Evolutionary conservation across 1,284 basidiomycete genomes (phyloP).

Genomic region (Boletus semigastroideus): DNA sequence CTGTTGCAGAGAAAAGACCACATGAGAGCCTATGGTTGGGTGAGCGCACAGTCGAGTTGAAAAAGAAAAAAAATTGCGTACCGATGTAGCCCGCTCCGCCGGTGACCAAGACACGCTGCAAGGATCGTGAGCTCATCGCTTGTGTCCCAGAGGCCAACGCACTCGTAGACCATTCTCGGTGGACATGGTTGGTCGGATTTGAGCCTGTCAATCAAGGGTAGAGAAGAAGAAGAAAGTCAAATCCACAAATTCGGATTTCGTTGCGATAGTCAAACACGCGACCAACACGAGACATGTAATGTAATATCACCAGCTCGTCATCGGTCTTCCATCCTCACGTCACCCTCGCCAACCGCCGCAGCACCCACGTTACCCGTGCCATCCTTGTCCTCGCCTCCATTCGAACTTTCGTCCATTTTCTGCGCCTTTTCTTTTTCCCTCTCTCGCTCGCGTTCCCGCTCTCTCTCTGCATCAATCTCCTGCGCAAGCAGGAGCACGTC

Average conservation of each 20-base stretch:
- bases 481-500: conserved; percentile 62
- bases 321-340: conserved; percentile 56
- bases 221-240: conserved; percentile 4
- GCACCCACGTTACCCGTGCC: conserved; percentile 7
- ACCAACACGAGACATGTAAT: too few relatives aligned
- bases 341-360: conserved; percentile 41
- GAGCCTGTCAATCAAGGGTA: background rate
- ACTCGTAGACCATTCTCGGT: conserved; percentile 33
- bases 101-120: conserved; percentile 74
- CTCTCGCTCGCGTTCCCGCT: conserved; percentile 38
- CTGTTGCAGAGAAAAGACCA: conserved; percentile 82
- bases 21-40: conserved; percentile 73
- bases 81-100: conserved; percentile 87
- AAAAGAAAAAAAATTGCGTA: conserved; percentile 31
- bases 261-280: conserved; percentile 20
- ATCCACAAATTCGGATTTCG: background rate
- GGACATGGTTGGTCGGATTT: conserved; percentile 24
- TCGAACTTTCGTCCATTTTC: conserved; percentile 36
- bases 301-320: too few relatives aligned
- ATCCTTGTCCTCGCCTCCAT: conserved; percentile 5
- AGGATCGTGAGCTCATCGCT: conserved; percentile 11
- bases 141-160: conserved; percentile 14
- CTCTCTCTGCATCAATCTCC: conserved; percentile 67
- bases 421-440: conserved; percentile 33
- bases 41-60: conserved; percentile 14